Percentiles rank a stretch among this genome's conserved stretches.
phyloP scores from a whole-genome alignment of 2,329 filamentous ascomycete genomes.

The Colletotrichum melonis region DNA sequence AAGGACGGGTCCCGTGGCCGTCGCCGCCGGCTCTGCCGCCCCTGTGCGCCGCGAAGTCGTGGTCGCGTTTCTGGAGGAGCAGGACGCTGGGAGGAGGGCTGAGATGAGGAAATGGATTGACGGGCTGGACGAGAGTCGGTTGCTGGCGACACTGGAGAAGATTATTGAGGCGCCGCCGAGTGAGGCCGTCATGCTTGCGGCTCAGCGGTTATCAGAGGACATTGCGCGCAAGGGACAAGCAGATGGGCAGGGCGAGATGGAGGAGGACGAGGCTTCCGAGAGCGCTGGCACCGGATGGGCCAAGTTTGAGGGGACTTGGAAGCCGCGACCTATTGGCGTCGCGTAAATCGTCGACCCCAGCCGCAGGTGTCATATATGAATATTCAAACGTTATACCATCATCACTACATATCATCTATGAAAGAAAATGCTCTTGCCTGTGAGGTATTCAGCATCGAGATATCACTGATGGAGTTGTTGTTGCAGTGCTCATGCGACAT shows the following conservation, averaged over 20 bases:
- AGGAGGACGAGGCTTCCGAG: constrained; percentile 25
- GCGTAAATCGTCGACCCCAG: constrained; percentile 47
- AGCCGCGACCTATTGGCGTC: constrained; percentile 68
- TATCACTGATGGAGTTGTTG: not conserved
- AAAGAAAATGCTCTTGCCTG: too few relatives aligned
- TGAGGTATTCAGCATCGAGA: too few relatives aligned
- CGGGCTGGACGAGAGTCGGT: constrained; percentile 48
- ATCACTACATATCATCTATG: not conserved
- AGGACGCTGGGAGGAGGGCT: constrained; percentile 42
- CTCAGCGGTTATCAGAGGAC: constrained; percentile 55
- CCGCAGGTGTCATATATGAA: not conserved
- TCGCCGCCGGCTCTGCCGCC: not conserved
- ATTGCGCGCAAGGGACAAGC: constrained; percentile 46
- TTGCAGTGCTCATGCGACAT: not conserved
- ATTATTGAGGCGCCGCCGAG: constrained; percentile 54
- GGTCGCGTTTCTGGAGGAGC: constrained; percentile 51
- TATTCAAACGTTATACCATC: not conserved
- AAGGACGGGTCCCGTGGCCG: not conserved
- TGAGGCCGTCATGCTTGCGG: constrained; percentile 56
- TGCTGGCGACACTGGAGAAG: constrained; percentile 52
- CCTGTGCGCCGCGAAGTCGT: constrained; percentile 49
- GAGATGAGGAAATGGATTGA: constrained; percentile 46
- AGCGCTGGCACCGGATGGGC: constrained; percentile 55
- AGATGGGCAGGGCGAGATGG: not conserved
- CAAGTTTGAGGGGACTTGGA: constrained; percentile 64